A percentile compares a stretch with the other conserved stretches of the same genome.
Conservation (phyloP, 306 rosid genomes). For the Ochetophila trinervis region DNA sequence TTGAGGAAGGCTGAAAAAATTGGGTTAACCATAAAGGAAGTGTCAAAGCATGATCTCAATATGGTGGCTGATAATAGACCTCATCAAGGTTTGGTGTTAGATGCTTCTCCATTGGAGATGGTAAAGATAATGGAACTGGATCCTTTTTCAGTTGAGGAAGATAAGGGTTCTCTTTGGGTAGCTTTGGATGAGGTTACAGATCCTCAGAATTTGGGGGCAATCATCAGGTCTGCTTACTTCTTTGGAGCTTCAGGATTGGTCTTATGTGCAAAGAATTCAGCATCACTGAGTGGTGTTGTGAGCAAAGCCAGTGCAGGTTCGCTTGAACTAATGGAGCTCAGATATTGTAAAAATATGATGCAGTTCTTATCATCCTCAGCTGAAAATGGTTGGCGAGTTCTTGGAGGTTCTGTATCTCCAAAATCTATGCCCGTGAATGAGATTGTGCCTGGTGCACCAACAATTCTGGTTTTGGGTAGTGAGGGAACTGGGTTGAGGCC, state of each 20-base stretch:
- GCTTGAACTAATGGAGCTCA: constrained; percentile 82
- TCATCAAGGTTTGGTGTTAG: constrained; percentile 89
- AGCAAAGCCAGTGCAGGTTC: constrained; percentile 98
- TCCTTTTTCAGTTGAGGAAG: constrained; percentile 60
- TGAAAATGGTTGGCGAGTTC: constrained; percentile 86
- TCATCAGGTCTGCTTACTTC: constrained; percentile 81
- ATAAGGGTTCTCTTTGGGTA: constrained; percentile 72
- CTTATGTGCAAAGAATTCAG: constrained; percentile 90
- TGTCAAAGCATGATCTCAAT: constrained; percentile 87
- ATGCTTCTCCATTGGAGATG: constrained; percentile 91
- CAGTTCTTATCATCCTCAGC: constrained; percentile 84
- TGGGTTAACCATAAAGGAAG: constrained; percentile 57
- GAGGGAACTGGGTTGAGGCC: constrained; percentile 97
- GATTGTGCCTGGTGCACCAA: constrained; percentile 61
- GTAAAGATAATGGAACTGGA: constrained; percentile 71
- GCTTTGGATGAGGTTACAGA: constrained; percentile 96
- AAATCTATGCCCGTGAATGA: constrained; percentile 63
- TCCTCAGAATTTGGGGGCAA: constrained; percentile 94
- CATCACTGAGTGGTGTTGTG: constrained; percentile 88
- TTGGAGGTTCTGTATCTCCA: constrained; percentile 82
- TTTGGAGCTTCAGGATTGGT: constrained; percentile 91
- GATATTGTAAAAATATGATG: constrained; percentile 95
- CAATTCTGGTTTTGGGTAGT: constrained; percentile 89
- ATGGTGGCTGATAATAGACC: constrained; percentile 94
- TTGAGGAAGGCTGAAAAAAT: constrained; percentile 68